Base-by-base conservation (phyloP, 2,329 filamentous ascomycete genomes). In the Phaeosphaeriaceae sp. region DNA sequence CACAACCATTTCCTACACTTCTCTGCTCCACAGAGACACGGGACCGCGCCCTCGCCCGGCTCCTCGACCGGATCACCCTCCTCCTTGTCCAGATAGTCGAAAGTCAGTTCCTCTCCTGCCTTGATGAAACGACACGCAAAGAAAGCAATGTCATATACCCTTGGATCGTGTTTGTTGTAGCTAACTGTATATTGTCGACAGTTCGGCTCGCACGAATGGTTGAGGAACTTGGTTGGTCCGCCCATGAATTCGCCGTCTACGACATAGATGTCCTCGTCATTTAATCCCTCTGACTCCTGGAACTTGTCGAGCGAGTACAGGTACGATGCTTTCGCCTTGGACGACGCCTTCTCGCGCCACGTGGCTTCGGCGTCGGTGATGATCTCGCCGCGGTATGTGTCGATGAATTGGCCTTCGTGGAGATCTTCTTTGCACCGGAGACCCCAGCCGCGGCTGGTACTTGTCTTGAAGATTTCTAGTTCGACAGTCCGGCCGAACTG, bases 221-320 rank as follows among this genome's bases (percentile, higher is more conserved):
- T 95, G 74, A 94, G 90, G 76, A 94, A 95, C 2, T 91, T 85
- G 0, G 90, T 91, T 0, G 91, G 90, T 0, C 91, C 91, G 0
- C 91, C 91, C 81, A 89, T 87, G 73, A 90, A 90, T 73, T 93
- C 89, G 11, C 92, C 92, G 53, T 86, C 84, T 0, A 85, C 79
- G 0, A 84, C 79, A 56, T 81, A 84, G 7, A 78, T 70, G 0
- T 79, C 73, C 9, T 74, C 63, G 0, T 71, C 62, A 0, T 73
- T 60, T 56, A 90, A 77, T 0, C 83, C 84, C 3, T 82, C 80
- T 0, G 90, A 81, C 1, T 90, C 84, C 0, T 82, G 85, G 71
- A 93, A 94, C 72, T 95, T 95, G 80, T 96, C 92, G 1, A 96
- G 85, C 1, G 85, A 87, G 74, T 94, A 95, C 1, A 95, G 83